phyloP scores from a whole-genome alignment of 768 basidiomycete species.

The Artomyces pyxidatus region DNA sequence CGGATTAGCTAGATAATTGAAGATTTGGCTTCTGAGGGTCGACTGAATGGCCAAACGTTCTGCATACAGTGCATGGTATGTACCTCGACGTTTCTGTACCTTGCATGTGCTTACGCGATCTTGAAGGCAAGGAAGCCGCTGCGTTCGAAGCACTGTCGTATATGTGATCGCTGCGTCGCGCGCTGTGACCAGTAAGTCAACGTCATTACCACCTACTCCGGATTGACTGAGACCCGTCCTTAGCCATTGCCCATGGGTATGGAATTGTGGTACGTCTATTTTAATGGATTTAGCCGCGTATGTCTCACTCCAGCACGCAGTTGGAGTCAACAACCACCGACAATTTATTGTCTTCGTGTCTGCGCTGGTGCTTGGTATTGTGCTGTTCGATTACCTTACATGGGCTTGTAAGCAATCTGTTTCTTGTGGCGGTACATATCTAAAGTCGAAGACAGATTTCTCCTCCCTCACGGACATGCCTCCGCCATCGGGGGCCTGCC shows the following conservation, averaged over 20 bases:
- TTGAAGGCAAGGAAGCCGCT: constrained; percentile 77
- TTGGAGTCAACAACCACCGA: constrained; percentile 90
- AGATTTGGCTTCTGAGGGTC: constrained; percentile 78
- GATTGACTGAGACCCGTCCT: constrained; percentile 4
- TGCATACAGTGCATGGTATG: constrained; percentile 91
- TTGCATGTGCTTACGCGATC: background rate
- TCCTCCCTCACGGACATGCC: constrained; percentile 32
- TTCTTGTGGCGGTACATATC: background rate
- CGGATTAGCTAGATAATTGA: constrained; percentile 97
- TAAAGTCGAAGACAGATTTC: constrained; percentile 39
- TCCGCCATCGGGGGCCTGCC: constrained; percentile 50
- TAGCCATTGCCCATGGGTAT: constrained; percentile 98
- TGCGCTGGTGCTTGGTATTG: constrained; percentile 75
- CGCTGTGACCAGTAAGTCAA: constrained; percentile 83
- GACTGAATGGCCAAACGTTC: constrained; percentile 92
- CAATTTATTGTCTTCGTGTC: constrained; percentile 93
- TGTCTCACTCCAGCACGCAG: constrained; percentile 28
- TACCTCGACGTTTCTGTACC: background rate
- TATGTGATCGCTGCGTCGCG: constrained; percentile 84
- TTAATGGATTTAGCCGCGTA: background rate
- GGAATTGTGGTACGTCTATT: constrained; percentile 88
- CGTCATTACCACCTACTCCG: background rate
- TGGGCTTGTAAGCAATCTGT: constrained; percentile 65
- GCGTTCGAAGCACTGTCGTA: constrained; percentile 90
- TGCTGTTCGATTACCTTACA: constrained; percentile 76